Evolutionary conservation across 768 basidiomycete genomes (phyloP).

Genomic region (Russula sp.): DNA sequence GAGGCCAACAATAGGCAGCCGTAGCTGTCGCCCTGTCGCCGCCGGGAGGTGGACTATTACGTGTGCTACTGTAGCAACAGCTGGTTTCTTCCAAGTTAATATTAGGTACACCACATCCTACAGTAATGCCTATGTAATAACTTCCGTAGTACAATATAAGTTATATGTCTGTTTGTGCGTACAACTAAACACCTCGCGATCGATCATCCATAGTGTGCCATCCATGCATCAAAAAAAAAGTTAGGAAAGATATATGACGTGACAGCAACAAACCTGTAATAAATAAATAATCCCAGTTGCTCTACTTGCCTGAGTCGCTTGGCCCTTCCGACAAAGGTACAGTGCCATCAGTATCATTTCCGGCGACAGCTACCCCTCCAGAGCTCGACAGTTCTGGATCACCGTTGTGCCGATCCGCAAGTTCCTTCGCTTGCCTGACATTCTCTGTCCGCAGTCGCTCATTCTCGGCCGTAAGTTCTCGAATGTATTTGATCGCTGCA

Average conservation of each 20-base stretch:
- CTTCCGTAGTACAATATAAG: constrained; percentile 11
- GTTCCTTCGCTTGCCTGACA: constrained; percentile 5
- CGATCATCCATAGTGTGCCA: constrained; percentile 14
- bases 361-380: constrained; percentile 1
- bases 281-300: constrained; percentile 16
- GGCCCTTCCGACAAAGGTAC: constrained; percentile 5
- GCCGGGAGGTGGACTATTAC: constrained; percentile 7
- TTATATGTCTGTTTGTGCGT: constrained; percentile 5
- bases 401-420: neutral
- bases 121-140: constrained; percentile 15
- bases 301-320: constrained; percentile 4
- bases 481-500: constrained; percentile 20
- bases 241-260: constrained; percentile 4
- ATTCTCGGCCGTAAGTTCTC: constrained; percentile 11
- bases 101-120: constrained; percentile 12
- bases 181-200: neutral
- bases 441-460: constrained; percentile 17
- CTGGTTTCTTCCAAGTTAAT: constrained; percentile 4
- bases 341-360: neutral
- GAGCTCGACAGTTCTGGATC: constrained; percentile 11
- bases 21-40: no score
- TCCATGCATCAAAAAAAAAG: constrained; percentile 11
- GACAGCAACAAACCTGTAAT: constrained; percentile 1
- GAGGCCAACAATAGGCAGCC: no score
- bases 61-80: neutral